Conservation (phyloP, 73 alveolate species). For the Paramecium pentaurelia region DNA sequence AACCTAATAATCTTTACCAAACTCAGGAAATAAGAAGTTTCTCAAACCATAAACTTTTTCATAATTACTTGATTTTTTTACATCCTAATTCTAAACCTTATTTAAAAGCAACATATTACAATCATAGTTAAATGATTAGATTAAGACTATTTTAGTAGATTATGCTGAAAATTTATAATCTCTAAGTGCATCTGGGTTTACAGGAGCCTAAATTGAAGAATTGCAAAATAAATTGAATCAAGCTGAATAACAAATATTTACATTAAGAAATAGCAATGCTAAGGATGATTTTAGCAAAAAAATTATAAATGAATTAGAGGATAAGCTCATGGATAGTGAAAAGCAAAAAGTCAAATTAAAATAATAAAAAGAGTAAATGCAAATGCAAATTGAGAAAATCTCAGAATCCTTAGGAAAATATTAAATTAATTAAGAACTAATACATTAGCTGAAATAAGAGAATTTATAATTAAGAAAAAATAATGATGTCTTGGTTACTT, state of each 20-base stretch:
- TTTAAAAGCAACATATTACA: background rate
- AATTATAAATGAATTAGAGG: background rate
- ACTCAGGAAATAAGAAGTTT: background rate
- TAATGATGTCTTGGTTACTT: background rate
- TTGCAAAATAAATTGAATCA: background rate
- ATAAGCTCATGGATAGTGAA: background rate
- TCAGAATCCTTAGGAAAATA: background rate
- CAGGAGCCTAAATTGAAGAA: slow-evolving; percentile 9
- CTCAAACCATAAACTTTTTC: slow-evolving; percentile 15
- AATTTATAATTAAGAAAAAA: background rate
- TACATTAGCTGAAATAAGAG: background rate
- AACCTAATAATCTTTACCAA: background rate
- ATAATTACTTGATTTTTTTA: background rate
- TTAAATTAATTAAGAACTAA: background rate
- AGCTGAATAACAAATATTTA: background rate
- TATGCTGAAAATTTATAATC: slow-evolving; percentile 17
- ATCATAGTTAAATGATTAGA: background rate
- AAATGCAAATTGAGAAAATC: background rate
- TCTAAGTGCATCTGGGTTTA: background rate
- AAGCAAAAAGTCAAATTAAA: background rate
- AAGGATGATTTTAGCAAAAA: slow-evolving; percentile 19
- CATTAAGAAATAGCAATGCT: background rate
- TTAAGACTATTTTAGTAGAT: background rate
- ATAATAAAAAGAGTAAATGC: background rate
- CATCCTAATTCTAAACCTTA: background rate